Conservation (phyloP, 352 stramenopile genomes). For the Pythium coloratum region DNA sequence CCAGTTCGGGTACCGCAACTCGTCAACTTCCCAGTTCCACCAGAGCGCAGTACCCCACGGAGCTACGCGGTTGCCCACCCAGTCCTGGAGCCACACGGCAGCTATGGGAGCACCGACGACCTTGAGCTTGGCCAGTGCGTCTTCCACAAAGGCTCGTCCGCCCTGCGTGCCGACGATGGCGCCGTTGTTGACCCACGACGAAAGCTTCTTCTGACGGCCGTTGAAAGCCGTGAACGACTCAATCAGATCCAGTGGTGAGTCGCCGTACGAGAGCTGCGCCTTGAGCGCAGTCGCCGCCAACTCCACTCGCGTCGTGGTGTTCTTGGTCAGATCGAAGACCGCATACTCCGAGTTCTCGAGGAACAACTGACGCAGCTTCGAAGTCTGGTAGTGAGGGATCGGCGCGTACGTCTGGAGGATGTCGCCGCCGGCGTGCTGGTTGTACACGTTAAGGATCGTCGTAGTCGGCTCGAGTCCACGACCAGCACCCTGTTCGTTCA, state of each 20-base stretch:
- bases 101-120: conserved; percentile 12
- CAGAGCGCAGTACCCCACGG: conserved; percentile 18
- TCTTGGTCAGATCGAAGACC: conserved; percentile 20
- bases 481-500: conserved; percentile 16
- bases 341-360: conserved; percentile 21
- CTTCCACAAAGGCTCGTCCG: conserved; percentile 17
- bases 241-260: conserved; percentile 10
- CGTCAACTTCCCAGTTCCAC: conserved; percentile 21
- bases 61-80: conserved; percentile 16
- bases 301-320: conserved; percentile 17
- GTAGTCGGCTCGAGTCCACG: conserved; percentile 16
- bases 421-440: conserved; percentile 19
- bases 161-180: conserved; percentile 20
- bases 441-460: conserved; percentile 8
- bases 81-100: conserved; percentile 19
- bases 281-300: conserved; percentile 6
- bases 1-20: conserved; percentile 17
- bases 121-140: conserved; percentile 16
- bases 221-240: conserved; percentile 13
- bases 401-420: conserved; percentile 16
- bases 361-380: conserved; percentile 15
- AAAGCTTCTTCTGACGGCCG: conserved; percentile 9
- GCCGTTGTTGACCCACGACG: conserved; percentile 14
- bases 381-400: conserved; percentile 21
- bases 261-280: conserved; percentile 11